These are phyloP conservation scores for Leccinum angustisporum DNA, from an alignment of 1,284 basidiomycete species.

Conservation along the genomic window DNA sequence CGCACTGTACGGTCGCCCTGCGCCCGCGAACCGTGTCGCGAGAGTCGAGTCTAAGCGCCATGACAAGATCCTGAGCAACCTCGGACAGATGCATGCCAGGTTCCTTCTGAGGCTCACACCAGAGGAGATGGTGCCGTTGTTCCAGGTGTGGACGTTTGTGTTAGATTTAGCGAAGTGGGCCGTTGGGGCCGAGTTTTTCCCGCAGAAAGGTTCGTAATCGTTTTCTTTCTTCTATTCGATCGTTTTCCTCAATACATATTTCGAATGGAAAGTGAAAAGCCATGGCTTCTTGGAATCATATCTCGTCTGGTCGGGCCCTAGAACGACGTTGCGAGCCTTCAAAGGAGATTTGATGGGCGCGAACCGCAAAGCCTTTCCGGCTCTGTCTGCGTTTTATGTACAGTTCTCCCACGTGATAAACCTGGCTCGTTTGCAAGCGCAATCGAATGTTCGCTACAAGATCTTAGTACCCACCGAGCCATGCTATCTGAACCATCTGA, in stretches of 20 bases:
- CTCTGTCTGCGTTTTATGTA: conserved; percentile 8
- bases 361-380: conserved; percentile 9
- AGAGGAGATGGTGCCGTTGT: too few species aligned
- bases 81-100: conserved; percentile 6
- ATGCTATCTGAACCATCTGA: background rate
- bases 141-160: conserved; percentile 7
- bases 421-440: background rate
- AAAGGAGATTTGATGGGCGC: conserved; percentile 4
- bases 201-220: background rate
- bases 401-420: conserved; percentile 5
- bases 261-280: background rate
- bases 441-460: background rate
- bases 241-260: background rate
- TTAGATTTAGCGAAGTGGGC: background rate
- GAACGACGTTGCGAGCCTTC: conserved; percentile 12
- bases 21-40: background rate
- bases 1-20: conserved; percentile 19
- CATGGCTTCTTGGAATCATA: background rate
- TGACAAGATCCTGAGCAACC: conserved; percentile 3
- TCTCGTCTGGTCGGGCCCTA: conserved; percentile 17
- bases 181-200: background rate
- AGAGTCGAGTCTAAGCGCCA: background rate
- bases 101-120: conserved; percentile 10
- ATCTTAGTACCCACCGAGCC: conserved; percentile 1
- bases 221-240: background rate